Evolutionary conservation across 208 protist species (phyloP).

Genomic region (Wallacemonas rigidus): DNA sequence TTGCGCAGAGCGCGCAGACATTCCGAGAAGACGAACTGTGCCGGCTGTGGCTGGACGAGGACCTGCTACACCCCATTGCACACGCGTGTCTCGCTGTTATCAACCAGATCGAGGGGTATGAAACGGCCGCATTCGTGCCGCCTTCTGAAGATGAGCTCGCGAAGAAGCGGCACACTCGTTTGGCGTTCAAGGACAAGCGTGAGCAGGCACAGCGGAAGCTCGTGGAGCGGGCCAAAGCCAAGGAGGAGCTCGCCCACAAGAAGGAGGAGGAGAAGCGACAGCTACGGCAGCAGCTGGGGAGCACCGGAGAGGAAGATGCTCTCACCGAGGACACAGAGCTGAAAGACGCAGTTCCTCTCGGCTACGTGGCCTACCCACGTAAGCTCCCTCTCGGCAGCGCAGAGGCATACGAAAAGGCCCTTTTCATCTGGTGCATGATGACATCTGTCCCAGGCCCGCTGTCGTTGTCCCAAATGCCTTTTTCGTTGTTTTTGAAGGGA

Average conservation of each 20-base stretch:
- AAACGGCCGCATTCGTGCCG: slow-evolving; percentile 51
- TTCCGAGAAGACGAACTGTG: slow-evolving; percentile 81
- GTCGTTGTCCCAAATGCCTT: slow-evolving; percentile 78
- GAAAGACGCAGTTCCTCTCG: slow-evolving; percentile 34
- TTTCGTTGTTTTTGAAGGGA: slow-evolving; percentile 71
- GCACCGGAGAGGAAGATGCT: slow-evolving; percentile 27
- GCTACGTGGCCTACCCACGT: slow-evolving; percentile 55
- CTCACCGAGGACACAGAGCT: slow-evolving; percentile 56
- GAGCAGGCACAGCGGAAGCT: slow-evolving; percentile 56
- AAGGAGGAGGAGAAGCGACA: slow-evolving; percentile 66
- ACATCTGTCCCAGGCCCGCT: slow-evolving; percentile 63
- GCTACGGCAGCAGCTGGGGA: slow-evolving; percentile 49
- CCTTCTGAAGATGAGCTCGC: slow-evolving; percentile 53
- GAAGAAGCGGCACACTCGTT: slow-evolving; percentile 58
- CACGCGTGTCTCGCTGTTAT: slow-evolving; percentile 73
- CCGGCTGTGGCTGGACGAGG: slow-evolving; percentile 83
- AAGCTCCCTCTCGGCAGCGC: slow-evolving; percentile 38
- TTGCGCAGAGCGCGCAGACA: slow-evolving; percentile 38
- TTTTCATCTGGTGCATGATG: slow-evolving; percentile 80
- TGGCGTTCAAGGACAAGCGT: slow-evolving; percentile 57
- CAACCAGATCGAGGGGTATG: slow-evolving; percentile 86
- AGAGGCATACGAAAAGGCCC: slow-evolving; percentile 65
- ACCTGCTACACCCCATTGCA: slow-evolving; percentile 85
- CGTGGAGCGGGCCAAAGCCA: slow-evolving; percentile 43
- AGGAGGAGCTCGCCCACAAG: slow-evolving; percentile 54